phyloP scores from a whole-genome alignment of 2,329 filamentous ascomycete species.

The Ophiostoma angusticollis region DNA sequence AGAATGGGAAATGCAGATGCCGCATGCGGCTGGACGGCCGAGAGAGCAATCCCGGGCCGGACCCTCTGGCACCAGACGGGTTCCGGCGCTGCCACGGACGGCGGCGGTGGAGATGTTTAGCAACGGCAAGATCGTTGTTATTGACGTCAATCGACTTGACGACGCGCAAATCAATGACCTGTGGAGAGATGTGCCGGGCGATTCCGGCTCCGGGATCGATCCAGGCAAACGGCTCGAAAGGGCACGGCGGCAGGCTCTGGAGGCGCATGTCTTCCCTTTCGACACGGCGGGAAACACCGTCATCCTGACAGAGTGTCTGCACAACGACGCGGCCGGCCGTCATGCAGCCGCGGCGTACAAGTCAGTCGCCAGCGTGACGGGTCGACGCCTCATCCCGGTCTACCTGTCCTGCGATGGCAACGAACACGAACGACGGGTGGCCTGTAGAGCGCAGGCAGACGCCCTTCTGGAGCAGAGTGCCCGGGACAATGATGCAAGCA shows the following conservation, averaged over 20 bases:
- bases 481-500: too few relatives aligned
- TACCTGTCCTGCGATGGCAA: slow-evolving; percentile 3
- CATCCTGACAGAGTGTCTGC: slow-evolving; percentile 7
- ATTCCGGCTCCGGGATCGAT: too few relatives aligned
- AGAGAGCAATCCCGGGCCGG: too few relatives aligned
- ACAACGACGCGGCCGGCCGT: background rate
- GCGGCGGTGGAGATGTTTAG: background rate
- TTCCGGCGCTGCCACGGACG: too few relatives aligned
- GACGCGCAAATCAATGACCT: too few relatives aligned
- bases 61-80: too few relatives aligned
- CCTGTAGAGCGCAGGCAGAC: background rate
- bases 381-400: slow-evolving; percentile 9
- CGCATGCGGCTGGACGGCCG: too few relatives aligned
- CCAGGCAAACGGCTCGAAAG: background rate
- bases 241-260: background rate
- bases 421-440: slow-evolving; percentile 1
- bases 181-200: too few relatives aligned
- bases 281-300: background rate
- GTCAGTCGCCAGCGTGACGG: background rate
- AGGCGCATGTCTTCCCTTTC: background rate
- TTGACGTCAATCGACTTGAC: background rate
- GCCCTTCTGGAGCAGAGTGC: background rate
- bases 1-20: background rate
- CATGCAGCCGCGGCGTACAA: background rate
- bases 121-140: background rate